Evolutionary conservation across 495 filamentous ascomycete species (phyloP).

Genomic region (Penicillium cinerascens): DNA sequence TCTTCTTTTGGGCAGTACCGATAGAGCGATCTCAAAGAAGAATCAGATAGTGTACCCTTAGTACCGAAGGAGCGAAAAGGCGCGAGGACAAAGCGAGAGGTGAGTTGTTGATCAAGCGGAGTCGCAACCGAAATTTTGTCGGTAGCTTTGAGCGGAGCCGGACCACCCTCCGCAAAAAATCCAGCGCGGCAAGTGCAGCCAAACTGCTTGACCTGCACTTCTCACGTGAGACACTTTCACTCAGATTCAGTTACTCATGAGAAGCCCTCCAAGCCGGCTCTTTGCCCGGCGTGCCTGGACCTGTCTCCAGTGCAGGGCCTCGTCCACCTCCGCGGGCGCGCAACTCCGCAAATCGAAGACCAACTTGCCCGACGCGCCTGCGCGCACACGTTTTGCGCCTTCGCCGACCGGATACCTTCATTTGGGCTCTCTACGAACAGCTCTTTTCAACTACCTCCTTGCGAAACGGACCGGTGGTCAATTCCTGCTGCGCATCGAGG

Average conservation of each 20-base stretch:
- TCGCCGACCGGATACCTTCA: conserved; percentile 94
- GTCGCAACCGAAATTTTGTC: conserved; percentile 23
- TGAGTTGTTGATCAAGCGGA: conserved; percentile 14
- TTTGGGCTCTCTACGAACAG: conserved; percentile 85
- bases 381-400: conserved; percentile 89
- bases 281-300: conserved; percentile 40
- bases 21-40: background rate
- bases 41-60: background rate
- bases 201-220: conserved; percentile 1
- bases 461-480: conserved; percentile 88
- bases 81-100: background rate
- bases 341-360: conserved; percentile 30
- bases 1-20: background rate
- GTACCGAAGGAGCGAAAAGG: background rate
- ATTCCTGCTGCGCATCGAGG: conserved; percentile 88
- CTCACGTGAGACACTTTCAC: background rate
- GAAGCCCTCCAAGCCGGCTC: conserved; percentile 21
- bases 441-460: conserved; percentile 86
- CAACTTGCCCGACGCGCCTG: conserved; percentile 57
- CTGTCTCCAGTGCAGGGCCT: conserved; percentile 39
- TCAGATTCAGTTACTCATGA: conserved; percentile 17
- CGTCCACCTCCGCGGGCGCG: conserved; percentile 29
- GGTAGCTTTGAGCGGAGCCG: conserved; percentile 29
- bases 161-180: conserved; percentile 25
- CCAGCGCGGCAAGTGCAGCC: background rate